Percentiles rank a stretch among this genome's conserved stretches.
Conservation (phyloP, 192 early-diverging fungal species). For the Paraglomus occultum region DNA sequence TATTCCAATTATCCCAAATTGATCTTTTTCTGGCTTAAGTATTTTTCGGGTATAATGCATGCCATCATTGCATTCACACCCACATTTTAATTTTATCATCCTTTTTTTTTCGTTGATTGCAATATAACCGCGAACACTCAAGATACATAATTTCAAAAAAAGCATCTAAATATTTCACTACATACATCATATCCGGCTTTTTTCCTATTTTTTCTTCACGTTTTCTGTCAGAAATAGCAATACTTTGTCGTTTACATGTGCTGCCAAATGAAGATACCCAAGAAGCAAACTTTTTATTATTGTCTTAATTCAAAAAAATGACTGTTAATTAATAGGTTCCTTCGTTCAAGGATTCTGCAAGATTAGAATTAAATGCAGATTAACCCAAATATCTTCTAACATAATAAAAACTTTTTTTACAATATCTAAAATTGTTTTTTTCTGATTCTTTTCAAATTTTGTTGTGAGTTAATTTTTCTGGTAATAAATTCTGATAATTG, state of each 20-base stretch:
- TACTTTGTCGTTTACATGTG: conserved; percentile 16
- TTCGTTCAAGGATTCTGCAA: background rate
- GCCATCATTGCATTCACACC: too few species aligned
- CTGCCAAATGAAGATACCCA: background rate
- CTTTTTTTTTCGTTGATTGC: background rate
- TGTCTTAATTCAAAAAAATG: background rate
- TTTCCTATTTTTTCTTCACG: background rate
- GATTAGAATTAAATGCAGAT: background rate
- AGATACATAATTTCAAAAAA: background rate
- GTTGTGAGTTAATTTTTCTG: too few species aligned
- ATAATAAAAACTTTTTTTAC: conserved; percentile 8
- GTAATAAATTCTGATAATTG: too few species aligned
- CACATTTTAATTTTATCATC: conserved; percentile 13
- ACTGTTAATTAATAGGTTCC: conserved; percentile 16
- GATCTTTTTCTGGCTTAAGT: background rate
- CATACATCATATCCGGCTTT: conserved; percentile 12
- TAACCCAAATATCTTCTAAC: conserved; percentile 8
- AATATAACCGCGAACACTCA: background rate
- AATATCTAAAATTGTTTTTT: background rate
- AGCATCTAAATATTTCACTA: background rate
- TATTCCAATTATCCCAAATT: conserved; percentile 13
- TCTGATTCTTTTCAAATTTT: background rate
- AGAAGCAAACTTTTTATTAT: background rate
- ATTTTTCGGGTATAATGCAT: conserved; percentile 5
- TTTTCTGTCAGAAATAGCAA: background rate